Conservation (phyloP, 2,329 filamentous ascomycete genomes). For the Xylariales sp. region DNA sequence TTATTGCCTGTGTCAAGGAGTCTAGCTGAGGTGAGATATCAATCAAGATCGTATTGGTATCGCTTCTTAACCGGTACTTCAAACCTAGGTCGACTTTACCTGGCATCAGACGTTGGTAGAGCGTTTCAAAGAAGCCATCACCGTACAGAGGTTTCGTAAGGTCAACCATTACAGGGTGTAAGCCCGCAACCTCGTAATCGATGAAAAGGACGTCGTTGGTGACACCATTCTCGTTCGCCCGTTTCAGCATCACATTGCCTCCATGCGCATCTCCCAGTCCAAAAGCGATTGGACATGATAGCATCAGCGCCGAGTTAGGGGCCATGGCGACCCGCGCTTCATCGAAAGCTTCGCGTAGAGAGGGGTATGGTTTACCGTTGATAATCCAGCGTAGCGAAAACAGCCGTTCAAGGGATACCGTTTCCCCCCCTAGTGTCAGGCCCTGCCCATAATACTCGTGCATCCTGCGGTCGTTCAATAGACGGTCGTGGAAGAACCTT, state of each 20-base stretch:
- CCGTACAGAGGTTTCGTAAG: conserved; percentile 31
- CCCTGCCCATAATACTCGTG: conserved; percentile 16
- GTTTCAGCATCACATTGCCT: conserved; percentile 27
- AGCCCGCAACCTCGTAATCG: conserved; percentile 24
- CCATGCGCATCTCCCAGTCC: conserved; percentile 31
- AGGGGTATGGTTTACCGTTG: conserved; percentile 15
- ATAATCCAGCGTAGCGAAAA: conserved; percentile 22
- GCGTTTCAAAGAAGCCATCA: conserved; percentile 31
- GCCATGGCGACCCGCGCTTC: background rate
- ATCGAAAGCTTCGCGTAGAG: conserved; percentile 17
- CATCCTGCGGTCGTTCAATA: conserved; percentile 24
- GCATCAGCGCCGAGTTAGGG: conserved; percentile 5
- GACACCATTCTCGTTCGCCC: background rate
- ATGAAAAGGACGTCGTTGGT: conserved; percentile 21
- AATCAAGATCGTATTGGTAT: conserved; percentile 13
- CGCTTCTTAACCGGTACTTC: background rate
- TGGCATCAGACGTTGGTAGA: conserved; percentile 3
- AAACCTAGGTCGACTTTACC: background rate
- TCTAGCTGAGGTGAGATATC: conserved; percentile 14
- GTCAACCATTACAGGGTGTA: conserved; percentile 37
- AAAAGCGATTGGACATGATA: conserved; percentile 25
- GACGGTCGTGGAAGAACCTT: conserved; percentile 23
- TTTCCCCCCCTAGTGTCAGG: conserved; percentile 13
- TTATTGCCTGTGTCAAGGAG: conserved; percentile 28
- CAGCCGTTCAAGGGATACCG: conserved; percentile 7